Conservation (phyloP, 2,329 filamentous ascomycete species). For the Aspergillus sp. region DNA sequence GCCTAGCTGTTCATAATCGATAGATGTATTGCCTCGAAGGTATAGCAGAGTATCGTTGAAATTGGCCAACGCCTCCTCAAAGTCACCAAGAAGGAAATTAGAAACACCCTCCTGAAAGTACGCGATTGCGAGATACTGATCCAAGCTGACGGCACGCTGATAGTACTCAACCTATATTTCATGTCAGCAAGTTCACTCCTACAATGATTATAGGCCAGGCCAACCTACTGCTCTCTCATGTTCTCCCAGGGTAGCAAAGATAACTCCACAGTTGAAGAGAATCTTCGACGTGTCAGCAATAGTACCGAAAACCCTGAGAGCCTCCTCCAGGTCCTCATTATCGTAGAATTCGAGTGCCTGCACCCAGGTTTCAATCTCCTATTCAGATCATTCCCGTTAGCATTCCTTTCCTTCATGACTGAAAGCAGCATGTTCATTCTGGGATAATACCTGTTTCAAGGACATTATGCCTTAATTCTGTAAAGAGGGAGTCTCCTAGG, state of each 20-base stretch:
- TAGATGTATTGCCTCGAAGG: constrained; percentile 90
- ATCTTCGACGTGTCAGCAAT: constrained; percentile 98
- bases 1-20: constrained; percentile 94
- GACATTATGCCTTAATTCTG: constrained; percentile 42
- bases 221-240: constrained; percentile 84
- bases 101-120: constrained; percentile 99
- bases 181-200: constrained; percentile 7
- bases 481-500: not conserved
- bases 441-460: constrained; percentile 53
- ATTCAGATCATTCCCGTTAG: constrained; percentile 4
- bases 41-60: constrained; percentile 98
- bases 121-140: constrained; percentile 93
- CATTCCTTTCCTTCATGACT: not conserved
- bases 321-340: constrained; percentile 93
- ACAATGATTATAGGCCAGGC: not conserved
- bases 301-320: constrained; percentile 74
- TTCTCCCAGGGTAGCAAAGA: constrained; percentile 92
- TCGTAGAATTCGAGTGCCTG: constrained; percentile 86
- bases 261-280: constrained; percentile 96
- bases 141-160: constrained; percentile 81
- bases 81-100: constrained; percentile 94
- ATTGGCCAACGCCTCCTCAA: constrained; percentile 93
- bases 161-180: constrained; percentile 83
- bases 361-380: constrained; percentile 99
- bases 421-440: constrained; percentile 1